These are phyloP conservation scores for Komagataella populi DNA, from an alignment of 805 yeast species.

Conservation along the genomic window DNA sequence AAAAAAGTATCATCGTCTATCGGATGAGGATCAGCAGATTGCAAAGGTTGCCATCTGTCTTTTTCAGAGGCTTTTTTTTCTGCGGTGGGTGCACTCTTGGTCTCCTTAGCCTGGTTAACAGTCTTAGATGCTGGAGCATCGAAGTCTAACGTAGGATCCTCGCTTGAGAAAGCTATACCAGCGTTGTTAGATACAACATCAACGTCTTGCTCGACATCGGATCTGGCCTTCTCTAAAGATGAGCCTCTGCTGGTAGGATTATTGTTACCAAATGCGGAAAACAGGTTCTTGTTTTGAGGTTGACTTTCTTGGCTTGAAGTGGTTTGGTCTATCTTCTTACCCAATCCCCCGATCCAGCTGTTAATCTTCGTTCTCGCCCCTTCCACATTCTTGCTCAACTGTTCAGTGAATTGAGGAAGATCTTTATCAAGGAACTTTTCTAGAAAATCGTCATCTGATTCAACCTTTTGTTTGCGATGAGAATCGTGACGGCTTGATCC, in stretches of 20 bases:
- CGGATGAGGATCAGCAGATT: constrained; percentile 25
- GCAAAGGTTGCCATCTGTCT: constrained; percentile 29
- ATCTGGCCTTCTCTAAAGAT: constrained; percentile 40
- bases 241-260: constrained; percentile 8
- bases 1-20: constrained; percentile 32
- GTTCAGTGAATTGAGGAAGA: constrained; percentile 46
- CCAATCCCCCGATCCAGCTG: constrained; percentile 63
- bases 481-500: constrained; percentile 13
- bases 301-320: constrained; percentile 12
- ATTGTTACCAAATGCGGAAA: constrained; percentile 16
- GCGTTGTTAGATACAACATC: background rate
- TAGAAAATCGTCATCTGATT: constrained; percentile 29
- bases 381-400: constrained; percentile 60
- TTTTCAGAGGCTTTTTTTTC: constrained; percentile 2
- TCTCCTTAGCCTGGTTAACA: constrained; percentile 3
- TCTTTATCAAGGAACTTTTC: constrained; percentile 46
- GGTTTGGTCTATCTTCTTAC: constrained; percentile 26
- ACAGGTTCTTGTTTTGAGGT: constrained; percentile 8
- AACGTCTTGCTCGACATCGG: constrained; percentile 27
- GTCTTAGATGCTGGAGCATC: background rate
- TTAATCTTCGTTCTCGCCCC: constrained; percentile 69
- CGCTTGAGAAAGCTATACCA: background rate
- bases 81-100: constrained; percentile 9
- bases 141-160: background rate
- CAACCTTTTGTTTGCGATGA: constrained; percentile 8